phyloP scores from a whole-genome alignment of 495 filamentous ascomycete genomes.

The Astrocystis sublimbata region DNA sequence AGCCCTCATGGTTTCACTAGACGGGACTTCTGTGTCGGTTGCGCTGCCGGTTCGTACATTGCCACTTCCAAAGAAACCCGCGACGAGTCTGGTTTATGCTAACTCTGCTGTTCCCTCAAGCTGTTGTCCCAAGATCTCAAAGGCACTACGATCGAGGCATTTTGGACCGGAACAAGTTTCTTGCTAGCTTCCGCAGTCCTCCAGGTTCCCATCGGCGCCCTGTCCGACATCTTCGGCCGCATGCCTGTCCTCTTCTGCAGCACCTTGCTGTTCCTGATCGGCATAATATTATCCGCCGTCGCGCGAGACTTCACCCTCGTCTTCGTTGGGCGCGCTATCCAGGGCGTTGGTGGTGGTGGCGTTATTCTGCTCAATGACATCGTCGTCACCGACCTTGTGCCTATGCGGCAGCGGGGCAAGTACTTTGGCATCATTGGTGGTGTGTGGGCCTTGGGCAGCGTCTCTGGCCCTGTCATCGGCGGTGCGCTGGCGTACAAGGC shows the following conservation, averaged over 20 bases:
- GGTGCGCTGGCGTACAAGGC: constrained; percentile 59
- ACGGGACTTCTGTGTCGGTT: no score
- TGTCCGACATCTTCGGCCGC: constrained; percentile 55
- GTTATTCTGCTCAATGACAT: constrained; percentile 32
- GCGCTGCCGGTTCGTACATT: no score
- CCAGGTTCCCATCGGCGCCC: constrained; percentile 47
- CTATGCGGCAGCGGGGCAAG: constrained; percentile 50
- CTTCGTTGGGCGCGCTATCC: constrained; percentile 36
- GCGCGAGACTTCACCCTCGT: constrained; percentile 24
- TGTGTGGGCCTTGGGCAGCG: constrained; percentile 59
- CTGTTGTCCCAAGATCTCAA: constrained; percentile 51
- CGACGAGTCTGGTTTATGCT: no score
- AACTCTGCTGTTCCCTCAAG: no score
- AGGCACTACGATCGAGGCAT: constrained; percentile 57
- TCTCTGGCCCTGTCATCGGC: constrained; percentile 65
- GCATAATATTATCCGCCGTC: constrained; percentile 27
- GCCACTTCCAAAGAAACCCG: no score
- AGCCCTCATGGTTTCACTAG: no score
- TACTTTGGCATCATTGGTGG: constrained; percentile 36
- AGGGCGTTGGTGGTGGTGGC: constrained; percentile 42
- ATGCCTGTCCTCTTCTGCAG: constrained; percentile 48
- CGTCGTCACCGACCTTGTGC: constrained; percentile 48
- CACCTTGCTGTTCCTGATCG: constrained; percentile 47
- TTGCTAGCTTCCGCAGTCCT: constrained; percentile 53
- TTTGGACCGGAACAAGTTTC: constrained; percentile 58